These are phyloP conservation scores for Rostrohypoxylon terebratum DNA, from an alignment of 495 filamentous ascomycete genomes.

Conservation along the genomic window DNA sequence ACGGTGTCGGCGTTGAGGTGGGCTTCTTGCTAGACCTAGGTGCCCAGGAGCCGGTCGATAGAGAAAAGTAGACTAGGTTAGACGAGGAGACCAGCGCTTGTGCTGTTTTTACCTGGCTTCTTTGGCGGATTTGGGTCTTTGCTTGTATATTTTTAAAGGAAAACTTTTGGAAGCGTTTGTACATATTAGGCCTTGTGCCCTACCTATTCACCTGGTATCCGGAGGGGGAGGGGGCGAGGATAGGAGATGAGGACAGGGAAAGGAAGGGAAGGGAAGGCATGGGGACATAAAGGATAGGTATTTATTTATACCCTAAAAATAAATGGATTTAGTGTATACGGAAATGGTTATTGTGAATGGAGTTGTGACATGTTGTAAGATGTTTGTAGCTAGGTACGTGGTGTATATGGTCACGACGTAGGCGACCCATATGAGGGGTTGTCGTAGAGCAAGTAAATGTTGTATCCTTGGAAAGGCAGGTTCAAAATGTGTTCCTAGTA, in stretches of 20 bases:
- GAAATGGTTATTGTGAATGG: not conserved
- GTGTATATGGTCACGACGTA: not conserved
- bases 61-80: constrained; percentile 13
- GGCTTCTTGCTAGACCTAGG: constrained; percentile 1
- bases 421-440: not conserved
- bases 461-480: not conserved
- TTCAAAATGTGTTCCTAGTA: not conserved
- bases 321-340: constrained; percentile 1
- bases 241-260: not conserved
- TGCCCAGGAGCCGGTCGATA: constrained; percentile 1
- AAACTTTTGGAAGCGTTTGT: constrained; percentile 12
- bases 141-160: constrained; percentile 30
- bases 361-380: not conserved
- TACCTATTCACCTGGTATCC: not conserved
- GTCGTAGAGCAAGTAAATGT: not conserved
- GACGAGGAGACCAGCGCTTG: constrained; percentile 10
- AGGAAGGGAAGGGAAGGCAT: not conserved
- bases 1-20: constrained; percentile 2
- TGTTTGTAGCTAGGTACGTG: not conserved
- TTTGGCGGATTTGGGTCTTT: constrained; percentile 14
- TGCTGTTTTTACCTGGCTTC: not conserved
- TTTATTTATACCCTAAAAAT: constrained; percentile 11
- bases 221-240: not conserved
- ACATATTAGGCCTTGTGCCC: constrained; percentile 24
- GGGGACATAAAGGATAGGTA: constrained; percentile 6